Evolutionary conservation across 495 filamentous ascomycete species (phyloP).

Genomic region (Neurospora sp.): DNA sequence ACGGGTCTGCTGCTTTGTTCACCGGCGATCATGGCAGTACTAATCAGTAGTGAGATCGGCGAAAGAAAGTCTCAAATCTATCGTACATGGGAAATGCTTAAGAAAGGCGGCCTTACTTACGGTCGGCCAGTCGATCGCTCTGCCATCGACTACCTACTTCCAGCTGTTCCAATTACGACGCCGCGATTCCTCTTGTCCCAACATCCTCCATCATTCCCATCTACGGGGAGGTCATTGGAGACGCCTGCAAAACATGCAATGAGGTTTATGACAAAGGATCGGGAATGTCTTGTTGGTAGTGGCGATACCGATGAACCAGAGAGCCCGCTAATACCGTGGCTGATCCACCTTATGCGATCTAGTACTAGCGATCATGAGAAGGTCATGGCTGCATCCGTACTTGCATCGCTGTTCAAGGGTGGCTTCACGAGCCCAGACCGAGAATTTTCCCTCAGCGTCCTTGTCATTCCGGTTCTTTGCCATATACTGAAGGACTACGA

Average conservation of each 20-base stretch:
- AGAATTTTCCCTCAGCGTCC: conserved; percentile 49
- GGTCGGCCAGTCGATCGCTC: conserved; percentile 23
- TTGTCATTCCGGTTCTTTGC: conserved; percentile 65
- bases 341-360: conserved; percentile 59
- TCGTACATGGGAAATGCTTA: conserved; percentile 27
- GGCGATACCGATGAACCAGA: conserved; percentile 53
- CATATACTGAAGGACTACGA: conserved; percentile 55
- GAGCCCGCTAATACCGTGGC: conserved; percentile 72
- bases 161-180: conserved; percentile 27
- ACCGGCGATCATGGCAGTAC: conserved; percentile 60
- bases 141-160: conserved; percentile 53
- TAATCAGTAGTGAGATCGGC: conserved; percentile 38
- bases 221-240: conserved; percentile 38
- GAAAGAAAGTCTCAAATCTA: conserved; percentile 9
- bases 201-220: conserved; percentile 42
- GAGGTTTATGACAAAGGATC: not conserved
- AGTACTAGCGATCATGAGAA: conserved; percentile 48
- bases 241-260: conserved; percentile 15
- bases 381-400: conserved; percentile 68
- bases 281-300: conserved; percentile 12
- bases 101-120: conserved; percentile 17
- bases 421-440: conserved; percentile 52
- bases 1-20: conserved; percentile 71
- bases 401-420: conserved; percentile 65
- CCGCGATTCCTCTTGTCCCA: conserved; percentile 4